Percentiles rank a stretch among this genome's conserved stretches.
Conservation (phyloP, 768 basidiomycete genomes). For the Lactarius tabidus region DNA sequence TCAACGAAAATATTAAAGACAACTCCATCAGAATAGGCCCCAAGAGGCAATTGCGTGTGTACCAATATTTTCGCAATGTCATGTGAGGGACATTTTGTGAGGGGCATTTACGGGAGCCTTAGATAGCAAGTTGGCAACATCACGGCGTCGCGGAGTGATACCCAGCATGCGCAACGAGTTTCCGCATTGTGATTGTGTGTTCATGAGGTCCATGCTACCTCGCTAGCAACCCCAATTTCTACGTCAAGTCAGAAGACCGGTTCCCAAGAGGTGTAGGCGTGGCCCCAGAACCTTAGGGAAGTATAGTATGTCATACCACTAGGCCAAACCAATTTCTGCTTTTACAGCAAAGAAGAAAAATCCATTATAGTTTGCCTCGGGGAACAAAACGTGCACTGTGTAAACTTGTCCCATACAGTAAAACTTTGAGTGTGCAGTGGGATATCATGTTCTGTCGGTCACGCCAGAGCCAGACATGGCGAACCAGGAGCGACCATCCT, state of each 20-base stretch:
- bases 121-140: not conserved
- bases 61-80: not conserved
- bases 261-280: not conserved
- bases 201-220: not conserved
- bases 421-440: not conserved
- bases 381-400: no score
- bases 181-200: not conserved
- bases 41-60: not conserved
- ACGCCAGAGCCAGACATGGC: not conserved
- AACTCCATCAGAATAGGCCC: not conserved
- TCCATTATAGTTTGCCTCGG: no score
- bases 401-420: no score
- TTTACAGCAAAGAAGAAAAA: no score
- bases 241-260: not conserved
- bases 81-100: no score
- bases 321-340: no score
- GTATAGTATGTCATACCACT: no score
- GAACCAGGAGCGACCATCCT: not conserved
- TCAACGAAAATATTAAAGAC: not conserved
- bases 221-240: not conserved
- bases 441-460: not conserved
- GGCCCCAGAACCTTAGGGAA: not conserved
- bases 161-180: not conserved
- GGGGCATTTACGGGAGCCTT: not conserved
- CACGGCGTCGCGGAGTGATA: not conserved